Evolutionary conservation across 371 early-diverging fungal genomes (phyloP).

Genomic region (Zychaea mexicana): DNA sequence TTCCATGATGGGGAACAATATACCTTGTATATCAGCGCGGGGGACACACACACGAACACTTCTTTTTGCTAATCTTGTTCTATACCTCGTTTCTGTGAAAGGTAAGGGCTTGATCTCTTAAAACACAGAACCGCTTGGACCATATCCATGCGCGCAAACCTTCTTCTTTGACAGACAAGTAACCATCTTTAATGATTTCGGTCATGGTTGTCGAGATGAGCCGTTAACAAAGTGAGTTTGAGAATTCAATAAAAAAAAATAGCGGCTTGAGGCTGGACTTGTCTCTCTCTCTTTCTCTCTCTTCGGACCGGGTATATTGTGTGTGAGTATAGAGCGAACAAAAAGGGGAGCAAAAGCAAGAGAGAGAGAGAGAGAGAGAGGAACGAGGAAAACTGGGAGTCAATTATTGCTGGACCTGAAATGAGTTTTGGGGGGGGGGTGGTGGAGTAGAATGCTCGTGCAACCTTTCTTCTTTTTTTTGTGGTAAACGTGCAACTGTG

Average conservation of each 20-base stretch:
- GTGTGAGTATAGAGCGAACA: too few relatives aligned
- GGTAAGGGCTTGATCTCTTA: constrained; percentile 90
- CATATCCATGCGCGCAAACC: constrained; percentile 89
- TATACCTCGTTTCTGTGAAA: constrained; percentile 95
- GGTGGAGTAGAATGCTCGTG: too few relatives aligned
- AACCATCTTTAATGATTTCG: constrained; percentile 80
- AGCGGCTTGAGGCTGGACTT: background rate
- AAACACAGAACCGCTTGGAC: constrained; percentile 90
- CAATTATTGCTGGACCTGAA: too few relatives aligned
- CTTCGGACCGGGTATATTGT: too few relatives aligned
- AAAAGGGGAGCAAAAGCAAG: too few relatives aligned
- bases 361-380: too few relatives aligned
- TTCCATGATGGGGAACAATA: background rate
- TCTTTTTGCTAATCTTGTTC: background rate
- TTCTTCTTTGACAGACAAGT: constrained; percentile 87
- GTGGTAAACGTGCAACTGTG: too few relatives aligned
- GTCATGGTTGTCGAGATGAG: constrained; percentile 32
- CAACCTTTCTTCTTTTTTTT: too few relatives aligned
- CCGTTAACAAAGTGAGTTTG: too few relatives aligned
- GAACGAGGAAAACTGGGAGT: too few relatives aligned
- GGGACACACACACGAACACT: background rate
- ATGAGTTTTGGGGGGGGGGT: too few relatives aligned
- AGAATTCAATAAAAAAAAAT: background rate
- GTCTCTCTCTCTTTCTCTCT: too few relatives aligned
- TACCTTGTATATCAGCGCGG: background rate